Percentiles rank a stretch among this genome's conserved stretches.
Conservation (phyloP, 805 yeast genomes). For the Spencermartinsiella europaea region DNA sequence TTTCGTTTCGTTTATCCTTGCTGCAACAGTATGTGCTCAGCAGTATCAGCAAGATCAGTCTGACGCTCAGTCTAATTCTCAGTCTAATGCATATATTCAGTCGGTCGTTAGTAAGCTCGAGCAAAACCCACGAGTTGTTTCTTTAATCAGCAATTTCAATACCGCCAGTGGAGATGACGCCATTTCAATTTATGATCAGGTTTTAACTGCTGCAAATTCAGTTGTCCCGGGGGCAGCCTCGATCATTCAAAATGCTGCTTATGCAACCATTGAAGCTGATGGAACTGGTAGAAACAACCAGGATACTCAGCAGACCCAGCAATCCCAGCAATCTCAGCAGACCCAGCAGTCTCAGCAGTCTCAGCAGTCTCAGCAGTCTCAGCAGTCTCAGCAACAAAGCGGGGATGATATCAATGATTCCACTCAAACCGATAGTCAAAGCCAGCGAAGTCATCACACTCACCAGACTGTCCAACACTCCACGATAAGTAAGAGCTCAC, state of each 20-base stretch:
- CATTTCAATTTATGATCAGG: slow-evolving; percentile 8
- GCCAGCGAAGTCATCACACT: no score
- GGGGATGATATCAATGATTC: background rate
- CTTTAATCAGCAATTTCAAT: slow-evolving; percentile 15
- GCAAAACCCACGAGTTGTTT: slow-evolving; percentile 6
- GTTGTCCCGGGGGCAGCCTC: slow-evolving; percentile 19
- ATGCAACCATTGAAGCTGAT: slow-evolving; percentile 3
- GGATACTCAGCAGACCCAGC: background rate
- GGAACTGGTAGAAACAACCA: background rate
- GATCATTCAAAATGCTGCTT: slow-evolving; percentile 13
- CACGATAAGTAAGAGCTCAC: no score
- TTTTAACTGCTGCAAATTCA: slow-evolving; percentile 18
- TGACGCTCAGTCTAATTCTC: background rate
- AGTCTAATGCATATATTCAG: background rate
- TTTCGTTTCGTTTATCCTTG: no score
- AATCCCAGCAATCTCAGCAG: slow-evolving; percentile 1
- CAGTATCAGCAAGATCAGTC: background rate
- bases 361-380: no score
- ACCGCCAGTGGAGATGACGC: slow-evolving; percentile 16
- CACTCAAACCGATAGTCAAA: no score
- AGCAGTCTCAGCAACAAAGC: no score
- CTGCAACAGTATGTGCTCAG: no score
- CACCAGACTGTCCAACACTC: no score
- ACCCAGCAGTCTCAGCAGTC: slow-evolving; percentile 6
- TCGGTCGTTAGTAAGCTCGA: slow-evolving; percentile 14